phyloP scores from a whole-genome alignment of 306 rosid species.

The Prunus campanulata region DNA sequence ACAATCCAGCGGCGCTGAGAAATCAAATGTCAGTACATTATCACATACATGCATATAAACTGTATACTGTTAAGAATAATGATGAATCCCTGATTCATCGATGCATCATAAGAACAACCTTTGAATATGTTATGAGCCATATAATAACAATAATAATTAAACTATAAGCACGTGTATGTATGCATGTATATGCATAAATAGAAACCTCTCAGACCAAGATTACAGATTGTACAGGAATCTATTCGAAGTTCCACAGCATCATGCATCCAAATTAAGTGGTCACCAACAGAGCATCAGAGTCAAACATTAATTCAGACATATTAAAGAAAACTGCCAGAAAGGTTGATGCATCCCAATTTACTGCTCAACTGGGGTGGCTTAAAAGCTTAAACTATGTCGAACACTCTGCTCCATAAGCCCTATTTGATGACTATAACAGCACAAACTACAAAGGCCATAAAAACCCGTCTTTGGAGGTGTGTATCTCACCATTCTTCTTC shows the following conservation, averaged over 20 bases:
- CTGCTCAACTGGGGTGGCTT: not conserved
- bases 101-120: not conserved
- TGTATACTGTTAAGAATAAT: not conserved
- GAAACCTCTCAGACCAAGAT: not conserved
- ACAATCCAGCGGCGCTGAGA: constrained; percentile 80
- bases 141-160: too few species aligned
- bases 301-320: not conserved
- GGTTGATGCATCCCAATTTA: not conserved
- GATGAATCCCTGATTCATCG: not conserved
- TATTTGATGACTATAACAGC: too few species aligned
- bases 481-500: not conserved
- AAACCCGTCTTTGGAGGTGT: not conserved
- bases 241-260: not conserved
- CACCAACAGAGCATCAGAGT: not conserved
- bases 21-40: constrained; percentile 32
- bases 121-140: not conserved
- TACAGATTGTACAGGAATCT: not conserved
- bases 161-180: not conserved
- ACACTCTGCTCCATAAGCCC: not conserved
- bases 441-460: not conserved
- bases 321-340: not conserved
- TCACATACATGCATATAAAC: constrained; percentile 14
- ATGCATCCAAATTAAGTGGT: not conserved
- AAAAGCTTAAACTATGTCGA: not conserved
- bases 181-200: not conserved